Evolutionary conservation across 2,329 filamentous ascomycete species (phyloP), one percentile per base, ranked within the genome.

Genomic region (Alternaria brassicicola): DNA sequence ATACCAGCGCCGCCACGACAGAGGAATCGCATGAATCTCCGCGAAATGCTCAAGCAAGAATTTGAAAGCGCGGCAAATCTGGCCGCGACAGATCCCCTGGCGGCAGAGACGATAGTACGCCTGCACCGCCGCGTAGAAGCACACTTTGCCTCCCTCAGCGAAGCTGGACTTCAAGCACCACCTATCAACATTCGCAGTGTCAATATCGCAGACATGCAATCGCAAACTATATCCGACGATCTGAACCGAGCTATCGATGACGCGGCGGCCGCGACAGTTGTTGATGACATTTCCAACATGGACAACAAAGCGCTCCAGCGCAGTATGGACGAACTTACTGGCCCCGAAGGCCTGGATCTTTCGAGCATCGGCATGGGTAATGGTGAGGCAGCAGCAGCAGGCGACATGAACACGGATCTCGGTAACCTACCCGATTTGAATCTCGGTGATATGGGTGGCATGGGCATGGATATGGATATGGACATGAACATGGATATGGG

Each of bases 51-150:
- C 33, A 84, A 84, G 64, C 76, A 79, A 50, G 83, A 86, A 57
- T 84, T 85, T 0, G 84, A 87, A 61, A 82, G 85, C 41, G 88
- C 85, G 55, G 83, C 83, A 58, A 80, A 78, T 57, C 78, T 86
- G 0, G 83, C 87, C 35, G 83, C 84, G 66, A 78, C 78, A n/a
- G 87, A 89, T 57, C 78, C 81, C 1, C 76, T 79, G 17, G 78
- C 85, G 42, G 87, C 87, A 1, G 88, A 90, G 73, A 83, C 84
- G 8, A 78, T 87, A 13, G 84, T 89, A 9, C 85, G 88, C 7
- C 81, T 90, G 7, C 81, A 89, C 70, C 81, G 88, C 25, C 81
- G 83, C 2, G 87, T 91, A 10, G 88, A 91, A 74, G 82, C 84
- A n/a, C 88, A 89, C 70, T 83, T 90, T 26, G 66, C 67, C 2